A percentile compares a stretch with the other conserved stretches of the same genome.
Evolutionary conservation across 1,139 yeast species (phyloP).

Genomic region (Sugiyamaella grinbergsii): DNA sequence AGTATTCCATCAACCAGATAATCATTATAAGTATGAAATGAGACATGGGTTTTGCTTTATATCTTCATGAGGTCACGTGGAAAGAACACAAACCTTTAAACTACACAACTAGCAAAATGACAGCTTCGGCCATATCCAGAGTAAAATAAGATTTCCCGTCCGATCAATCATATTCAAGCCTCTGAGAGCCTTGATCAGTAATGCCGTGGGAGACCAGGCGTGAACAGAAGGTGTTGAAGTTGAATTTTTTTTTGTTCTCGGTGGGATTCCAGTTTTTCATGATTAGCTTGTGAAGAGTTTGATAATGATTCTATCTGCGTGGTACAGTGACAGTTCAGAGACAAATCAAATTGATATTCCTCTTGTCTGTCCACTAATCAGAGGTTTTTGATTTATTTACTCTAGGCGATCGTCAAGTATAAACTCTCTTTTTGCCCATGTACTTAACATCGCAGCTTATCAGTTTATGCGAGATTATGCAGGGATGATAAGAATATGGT

Average conservation of each 20-base stretch:
- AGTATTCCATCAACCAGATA: too few species aligned
- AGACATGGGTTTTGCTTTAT: too few species aligned
- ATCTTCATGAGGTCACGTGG: too few species aligned
- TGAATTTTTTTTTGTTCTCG: background rate
- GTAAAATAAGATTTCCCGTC: constrained; percentile 15
- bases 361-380: background rate
- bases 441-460: constrained; percentile 4
- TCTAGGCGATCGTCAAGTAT: too few species aligned
- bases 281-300: too few species aligned
- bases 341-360: background rate
- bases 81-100: too few species aligned
- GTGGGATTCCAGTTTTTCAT: too few species aligned
- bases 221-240: constrained; percentile 15
- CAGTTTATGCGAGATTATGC: constrained; percentile 6
- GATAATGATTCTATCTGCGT: background rate
- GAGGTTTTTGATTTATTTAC: too few species aligned
- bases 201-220: constrained; percentile 17
- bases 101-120: too few species aligned
- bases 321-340: too few species aligned
- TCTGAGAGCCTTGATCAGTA: constrained; percentile 16
- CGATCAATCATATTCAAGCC: constrained; percentile 16
- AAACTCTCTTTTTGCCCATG: too few species aligned
- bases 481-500: background rate
- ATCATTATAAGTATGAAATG: too few species aligned
- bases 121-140: constrained; percentile 16